These are phyloP conservation scores for Chalciporus chontae DNA, from an alignment of 768 basidiomycete species.

Conservation along the genomic window DNA sequence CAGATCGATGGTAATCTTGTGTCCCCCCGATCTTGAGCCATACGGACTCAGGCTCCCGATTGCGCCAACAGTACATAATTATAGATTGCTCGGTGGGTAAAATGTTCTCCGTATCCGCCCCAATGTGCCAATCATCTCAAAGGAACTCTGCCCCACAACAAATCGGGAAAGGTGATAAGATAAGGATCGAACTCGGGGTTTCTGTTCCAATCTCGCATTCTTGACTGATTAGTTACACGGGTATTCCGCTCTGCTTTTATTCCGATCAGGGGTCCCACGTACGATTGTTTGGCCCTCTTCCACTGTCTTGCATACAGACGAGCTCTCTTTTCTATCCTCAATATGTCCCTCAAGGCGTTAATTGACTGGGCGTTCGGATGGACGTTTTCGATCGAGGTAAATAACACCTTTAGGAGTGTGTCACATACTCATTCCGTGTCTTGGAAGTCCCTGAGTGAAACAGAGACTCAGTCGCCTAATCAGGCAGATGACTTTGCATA, in stretches of 20 bases:
- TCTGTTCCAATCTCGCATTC: background rate
- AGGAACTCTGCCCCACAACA: background rate
- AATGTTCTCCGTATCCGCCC: background rate
- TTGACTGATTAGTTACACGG: background rate
- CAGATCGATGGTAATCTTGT: too few species aligned
- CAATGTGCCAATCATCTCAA: background rate
- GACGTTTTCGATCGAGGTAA: background rate
- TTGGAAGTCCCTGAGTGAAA: background rate
- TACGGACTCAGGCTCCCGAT: background rate
- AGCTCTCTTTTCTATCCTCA: background rate
- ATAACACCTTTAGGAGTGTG: background rate
- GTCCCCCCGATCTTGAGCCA: background rate
- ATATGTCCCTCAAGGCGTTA: background rate
- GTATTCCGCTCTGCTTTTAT: background rate
- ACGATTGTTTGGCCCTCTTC: background rate
- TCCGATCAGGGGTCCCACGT: background rate
- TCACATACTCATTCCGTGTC: background rate
- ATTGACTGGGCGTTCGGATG: constrained; percentile 2
- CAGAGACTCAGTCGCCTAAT: too few species aligned
- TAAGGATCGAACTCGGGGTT: background rate
- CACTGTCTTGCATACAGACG: background rate
- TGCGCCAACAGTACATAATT: background rate
- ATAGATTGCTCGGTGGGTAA: background rate
- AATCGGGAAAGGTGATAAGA: background rate
- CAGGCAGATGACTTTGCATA: background rate